Percentiles rank a stretch among this genome's conserved stretches.
phyloP scores from a whole-genome alignment of 2,329 filamentous ascomycete species.

The Samsoniella hepiali region DNA sequence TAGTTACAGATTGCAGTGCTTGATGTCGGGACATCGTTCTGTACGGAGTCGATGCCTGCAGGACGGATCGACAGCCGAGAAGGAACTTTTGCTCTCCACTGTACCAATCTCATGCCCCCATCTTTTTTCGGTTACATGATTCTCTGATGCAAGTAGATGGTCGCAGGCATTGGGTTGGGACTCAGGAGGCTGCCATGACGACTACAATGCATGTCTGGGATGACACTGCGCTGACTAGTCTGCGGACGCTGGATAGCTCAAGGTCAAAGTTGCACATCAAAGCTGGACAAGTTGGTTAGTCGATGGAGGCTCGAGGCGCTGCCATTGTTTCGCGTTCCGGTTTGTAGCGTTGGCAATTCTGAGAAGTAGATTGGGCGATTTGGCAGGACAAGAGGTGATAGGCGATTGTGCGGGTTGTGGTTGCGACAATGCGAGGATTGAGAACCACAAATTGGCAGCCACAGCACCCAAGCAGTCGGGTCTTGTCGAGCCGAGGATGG shows the following conservation, averaged over 20 bases:
- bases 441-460: not conserved
- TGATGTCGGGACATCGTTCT: not conserved
- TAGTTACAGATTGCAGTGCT: not conserved
- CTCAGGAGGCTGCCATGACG: not conserved
- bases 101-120: not conserved
- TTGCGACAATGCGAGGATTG: not conserved
- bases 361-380: not conserved
- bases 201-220: not conserved
- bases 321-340: not conserved
- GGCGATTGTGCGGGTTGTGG: not conserved
- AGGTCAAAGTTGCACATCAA: not conserved
- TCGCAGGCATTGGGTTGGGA: not conserved
- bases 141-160: not conserved
- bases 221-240: not conserved
- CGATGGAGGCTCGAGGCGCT: not conserved
- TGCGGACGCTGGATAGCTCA: not conserved
- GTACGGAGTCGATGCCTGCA: not conserved
- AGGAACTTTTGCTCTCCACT: constrained; percentile 9
- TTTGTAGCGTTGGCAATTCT: not conserved
- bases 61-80: not conserved
- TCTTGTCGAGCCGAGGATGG: constrained; percentile 1
- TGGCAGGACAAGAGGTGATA: too few relatives aligned
- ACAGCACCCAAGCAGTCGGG: not conserved
- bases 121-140: not conserved
- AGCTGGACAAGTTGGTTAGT: not conserved